Base-by-base conservation (phyloP, 1,284 basidiomycete genomes). In the Malassezia restricta region DNA sequence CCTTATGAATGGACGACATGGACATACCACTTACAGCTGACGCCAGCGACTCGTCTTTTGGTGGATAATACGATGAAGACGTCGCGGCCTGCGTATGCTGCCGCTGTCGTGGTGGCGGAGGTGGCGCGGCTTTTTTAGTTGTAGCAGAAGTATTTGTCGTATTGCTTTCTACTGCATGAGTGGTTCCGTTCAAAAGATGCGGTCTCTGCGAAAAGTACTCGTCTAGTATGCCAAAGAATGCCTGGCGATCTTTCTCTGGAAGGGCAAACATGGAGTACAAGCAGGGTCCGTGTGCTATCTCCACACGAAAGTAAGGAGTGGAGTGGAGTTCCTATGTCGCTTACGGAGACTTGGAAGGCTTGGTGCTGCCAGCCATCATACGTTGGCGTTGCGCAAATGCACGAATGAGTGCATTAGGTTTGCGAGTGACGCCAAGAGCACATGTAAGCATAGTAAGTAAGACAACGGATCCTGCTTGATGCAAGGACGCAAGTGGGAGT, bases 391-490 rank as follows among this genome's bases (percentile, higher is more conserved):
- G 20, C 27, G 47, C 39, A 27, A 32, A 33, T 41, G 45, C n/a
- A 3, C 32, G 42, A 28, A 87, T 83, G 12, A 82, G 83, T 8
- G 75, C 65, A 11, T 83, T 78, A 0, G 90, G 90, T 56, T 79
- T 77, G 40, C 88, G 79, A 50, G 94, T 75, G 0, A 83, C 79
- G 8, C 86, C 78, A 4, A 85, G 76, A 1, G 91, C 72, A 48
- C 87, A 86, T 12, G 91, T 75, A 77, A 90, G 81, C 12, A 85
- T 80, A n/a, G 84, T 89, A 30, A 99, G 76, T 12, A 98, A 77
- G 40, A 85, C 80, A 6, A 98, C 83, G 63, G 87, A 88, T 8
- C 92, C 92, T 0, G 88, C 91, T 74, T 99, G 94, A 74, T 99
- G 94, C 35, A 84, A 80, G 8, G 90, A 86, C 1, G 94, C 94